Conservation (phyloP, 441 rosid species). For the Bocquillonia castaneifolia region DNA sequence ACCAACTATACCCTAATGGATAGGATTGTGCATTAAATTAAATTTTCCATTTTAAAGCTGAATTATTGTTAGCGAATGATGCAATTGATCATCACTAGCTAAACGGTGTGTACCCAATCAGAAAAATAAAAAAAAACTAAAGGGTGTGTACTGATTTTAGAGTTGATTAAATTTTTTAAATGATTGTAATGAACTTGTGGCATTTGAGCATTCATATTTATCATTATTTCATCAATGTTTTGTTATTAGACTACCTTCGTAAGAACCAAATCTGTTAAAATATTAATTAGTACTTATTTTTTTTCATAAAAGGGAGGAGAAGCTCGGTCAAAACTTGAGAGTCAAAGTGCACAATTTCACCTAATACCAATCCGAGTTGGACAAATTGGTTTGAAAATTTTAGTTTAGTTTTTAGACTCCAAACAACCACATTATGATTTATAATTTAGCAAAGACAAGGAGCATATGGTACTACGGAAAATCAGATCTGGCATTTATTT, state of each 20-base stretch:
- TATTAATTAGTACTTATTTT: too few species aligned
- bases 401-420: neutral
- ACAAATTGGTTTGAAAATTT: too few species aligned
- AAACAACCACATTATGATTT: neutral
- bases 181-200: too few species aligned
- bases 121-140: too few species aligned
- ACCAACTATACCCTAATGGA: conserved; percentile 23
- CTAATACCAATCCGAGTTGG: too few species aligned
- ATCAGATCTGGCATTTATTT: conserved; percentile 30
- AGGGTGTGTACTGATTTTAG: too few species aligned
- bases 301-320: too few species aligned
- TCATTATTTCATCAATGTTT: too few species aligned
- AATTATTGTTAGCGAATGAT: conserved; percentile 11
- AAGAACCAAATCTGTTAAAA: too few species aligned
- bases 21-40: conserved; percentile 7
- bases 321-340: too few species aligned
- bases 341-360: too few species aligned
- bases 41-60: neutral
- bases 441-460: neutral
- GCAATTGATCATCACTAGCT: neutral
- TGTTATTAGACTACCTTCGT: too few species aligned
- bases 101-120: neutral
- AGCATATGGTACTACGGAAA: conserved; percentile 28
- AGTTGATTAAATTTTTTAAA: neutral
- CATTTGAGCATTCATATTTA: conserved; percentile 2